phyloP scores from a whole-genome alignment of 2,329 filamentous ascomycete genomes.

The Aureobasidium sp. region DNA sequence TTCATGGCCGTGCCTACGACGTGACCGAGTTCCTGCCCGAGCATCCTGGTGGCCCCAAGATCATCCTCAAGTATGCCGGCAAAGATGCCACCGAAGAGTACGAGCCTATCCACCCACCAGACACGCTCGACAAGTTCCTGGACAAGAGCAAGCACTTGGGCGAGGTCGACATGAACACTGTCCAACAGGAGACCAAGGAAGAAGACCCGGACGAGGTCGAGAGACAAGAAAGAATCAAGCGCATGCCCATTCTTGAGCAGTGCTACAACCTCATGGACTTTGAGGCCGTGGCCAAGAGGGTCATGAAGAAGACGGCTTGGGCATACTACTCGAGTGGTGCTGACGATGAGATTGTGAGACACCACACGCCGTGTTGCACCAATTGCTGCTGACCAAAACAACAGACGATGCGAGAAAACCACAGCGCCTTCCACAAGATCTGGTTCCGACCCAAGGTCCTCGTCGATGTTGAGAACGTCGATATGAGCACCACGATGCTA shows the following conservation, averaged over 20 bases:
- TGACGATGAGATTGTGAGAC: slow-evolving; percentile 73
- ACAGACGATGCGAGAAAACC: slow-evolving; percentile 90
- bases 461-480: slow-evolving; percentile 80
- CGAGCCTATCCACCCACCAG: slow-evolving; percentile 81
- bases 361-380: not conserved
- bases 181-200: slow-evolving; percentile 59
- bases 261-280: slow-evolving; percentile 96
- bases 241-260: slow-evolving; percentile 74
- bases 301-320: slow-evolving; percentile 97
- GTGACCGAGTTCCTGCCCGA: slow-evolving; percentile 85
- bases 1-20: slow-evolving; percentile 76
- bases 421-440: slow-evolving; percentile 91
- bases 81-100: slow-evolving; percentile 92
- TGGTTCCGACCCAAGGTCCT: slow-evolving; percentile 91
- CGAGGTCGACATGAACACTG: slow-evolving; percentile 79
- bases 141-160: slow-evolving; percentile 80
- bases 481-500: slow-evolving; percentile 88
- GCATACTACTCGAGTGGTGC: slow-evolving; percentile 95
- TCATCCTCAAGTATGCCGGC: slow-evolving; percentile 94
- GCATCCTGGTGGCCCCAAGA: slow-evolving; percentile 81
- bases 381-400: slow-evolving; percentile 20
- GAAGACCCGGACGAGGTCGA: slow-evolving; percentile 65
- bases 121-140: slow-evolving; percentile 77
- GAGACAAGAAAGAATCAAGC: slow-evolving; percentile 58
- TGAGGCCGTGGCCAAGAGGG: slow-evolving; percentile 77